These are phyloP conservation scores for Dichotomocladium elegans DNA, from an alignment of 371 early-diverging fungal species.

Conservation along the genomic window DNA sequence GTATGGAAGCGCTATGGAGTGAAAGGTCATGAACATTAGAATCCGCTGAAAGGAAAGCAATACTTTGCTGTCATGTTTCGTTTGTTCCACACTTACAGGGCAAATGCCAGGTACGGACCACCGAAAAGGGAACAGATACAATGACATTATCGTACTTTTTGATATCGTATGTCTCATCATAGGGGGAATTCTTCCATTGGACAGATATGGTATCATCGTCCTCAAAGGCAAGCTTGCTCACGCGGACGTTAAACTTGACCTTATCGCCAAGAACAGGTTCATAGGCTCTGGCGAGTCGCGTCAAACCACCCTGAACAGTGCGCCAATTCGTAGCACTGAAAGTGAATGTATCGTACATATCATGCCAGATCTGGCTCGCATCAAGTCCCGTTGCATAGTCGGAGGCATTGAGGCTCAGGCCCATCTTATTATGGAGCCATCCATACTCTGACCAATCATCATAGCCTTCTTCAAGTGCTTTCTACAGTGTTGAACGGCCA, in stretches of 20 bases:
- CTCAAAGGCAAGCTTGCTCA: slow-evolving; percentile 19
- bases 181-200: slow-evolving; percentile 22
- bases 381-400: slow-evolving; percentile 19
- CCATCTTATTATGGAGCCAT: slow-evolving; percentile 30
- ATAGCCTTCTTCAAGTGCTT: slow-evolving; percentile 25
- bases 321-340: slow-evolving; percentile 21
- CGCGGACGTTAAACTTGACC: slow-evolving; percentile 14
- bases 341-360: slow-evolving; percentile 22
- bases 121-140: slow-evolving; percentile 23
- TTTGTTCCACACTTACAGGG: slow-evolving; percentile 11
- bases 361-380: slow-evolving; percentile 12
- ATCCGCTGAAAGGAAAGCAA: too few species aligned
- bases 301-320: slow-evolving; percentile 28
- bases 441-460: slow-evolving; percentile 33
- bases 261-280: slow-evolving; percentile 26
- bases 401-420: slow-evolving; percentile 19
- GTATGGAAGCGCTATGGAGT: slow-evolving; percentile 16
- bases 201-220: slow-evolving; percentile 20
- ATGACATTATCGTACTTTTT: slow-evolving; percentile 28
- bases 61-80: too few species aligned
- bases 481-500: slow-evolving; percentile 3
- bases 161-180: slow-evolving; percentile 18
- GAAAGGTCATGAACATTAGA: too few species aligned
- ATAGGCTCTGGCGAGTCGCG: slow-evolving; percentile 26
- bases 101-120: slow-evolving; percentile 33